Conservation (phyloP, 108 stramenopile genomes). For the Discostella stelligeroides region DNA sequence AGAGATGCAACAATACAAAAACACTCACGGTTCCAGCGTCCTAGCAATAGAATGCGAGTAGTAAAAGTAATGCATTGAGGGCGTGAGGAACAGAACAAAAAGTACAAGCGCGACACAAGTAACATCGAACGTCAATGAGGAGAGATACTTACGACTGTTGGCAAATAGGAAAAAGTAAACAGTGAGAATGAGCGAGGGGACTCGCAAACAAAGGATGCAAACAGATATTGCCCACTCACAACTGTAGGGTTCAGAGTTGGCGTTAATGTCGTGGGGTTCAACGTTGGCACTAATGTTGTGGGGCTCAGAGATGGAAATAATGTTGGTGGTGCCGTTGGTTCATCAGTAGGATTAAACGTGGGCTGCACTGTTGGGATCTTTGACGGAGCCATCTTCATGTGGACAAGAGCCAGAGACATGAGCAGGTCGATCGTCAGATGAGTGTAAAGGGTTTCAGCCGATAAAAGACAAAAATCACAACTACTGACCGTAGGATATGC, state of each 20-base stretch:
- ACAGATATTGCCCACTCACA: not conserved
- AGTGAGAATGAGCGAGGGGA: not conserved
- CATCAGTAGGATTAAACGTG: not conserved
- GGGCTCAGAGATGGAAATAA: not conserved
- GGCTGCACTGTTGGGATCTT: not conserved
- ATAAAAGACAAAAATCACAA: not conserved
- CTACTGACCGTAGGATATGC: constrained; percentile 15
- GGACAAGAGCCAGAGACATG: too few species aligned
- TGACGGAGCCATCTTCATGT: not conserved
- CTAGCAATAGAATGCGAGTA: too few species aligned
- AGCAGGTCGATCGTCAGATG: too few species aligned
- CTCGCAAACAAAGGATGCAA: not conserved
- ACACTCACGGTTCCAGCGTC: too few species aligned
- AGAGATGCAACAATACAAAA: too few species aligned
- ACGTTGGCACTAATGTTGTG: too few species aligned
- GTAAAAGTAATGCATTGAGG: too few species aligned
- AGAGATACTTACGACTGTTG: not conserved
- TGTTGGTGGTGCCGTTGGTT: constrained; percentile 12
- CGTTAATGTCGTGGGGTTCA: too few species aligned
- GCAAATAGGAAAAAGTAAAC: not conserved
- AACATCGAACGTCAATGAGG: too few species aligned
- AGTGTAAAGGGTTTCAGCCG: not conserved
- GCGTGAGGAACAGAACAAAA: too few species aligned
- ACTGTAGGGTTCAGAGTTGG: not conserved
- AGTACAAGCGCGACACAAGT: not conserved